Evolutionary conservation across 306 rosid species (phyloP).

Genomic region (Cucurbita moschata): DNA sequence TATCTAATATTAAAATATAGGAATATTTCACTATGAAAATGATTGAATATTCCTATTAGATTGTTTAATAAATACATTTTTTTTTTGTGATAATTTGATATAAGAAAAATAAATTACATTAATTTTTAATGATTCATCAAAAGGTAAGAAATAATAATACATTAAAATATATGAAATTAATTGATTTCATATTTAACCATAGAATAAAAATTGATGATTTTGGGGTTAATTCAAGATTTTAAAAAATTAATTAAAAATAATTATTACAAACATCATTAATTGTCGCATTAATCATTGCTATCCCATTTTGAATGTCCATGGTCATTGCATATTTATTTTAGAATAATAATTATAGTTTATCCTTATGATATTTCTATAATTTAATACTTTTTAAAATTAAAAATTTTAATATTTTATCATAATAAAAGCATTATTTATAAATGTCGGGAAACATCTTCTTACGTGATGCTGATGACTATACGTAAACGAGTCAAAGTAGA

Average conservation of each 20-base stretch:
- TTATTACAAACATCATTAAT: not conserved
- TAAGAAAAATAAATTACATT: not conserved
- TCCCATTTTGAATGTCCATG: not conserved
- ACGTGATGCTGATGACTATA: too few relatives aligned
- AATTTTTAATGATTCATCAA: not conserved
- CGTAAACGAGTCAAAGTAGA: too few relatives aligned
- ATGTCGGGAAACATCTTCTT: too few relatives aligned
- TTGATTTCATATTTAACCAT: not conserved
- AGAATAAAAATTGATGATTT: not conserved
- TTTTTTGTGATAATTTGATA: not conserved
- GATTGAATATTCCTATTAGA: not conserved
- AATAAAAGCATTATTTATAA: too few relatives aligned
- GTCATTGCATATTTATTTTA: not conserved
- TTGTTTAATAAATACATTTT: not conserved
- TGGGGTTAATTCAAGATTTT: not conserved
- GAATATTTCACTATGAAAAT: not conserved
- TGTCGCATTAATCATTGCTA: not conserved
- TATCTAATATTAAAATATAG: too few relatives aligned
- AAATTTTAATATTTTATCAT: too few relatives aligned
- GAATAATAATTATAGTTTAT: not conserved
- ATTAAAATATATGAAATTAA: constrained; percentile 2
- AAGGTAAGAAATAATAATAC: not conserved
- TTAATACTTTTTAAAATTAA: too few relatives aligned
- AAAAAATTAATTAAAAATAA: not conserved
- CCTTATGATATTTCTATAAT: too few relatives aligned